Percentiles rank a stretch among this genome's conserved stretches.
These are phyloP conservation scores for Dichotomopilus funicola DNA, from an alignment of 2,329 filamentous ascomycete genomes.

Conservation along the genomic window DNA sequence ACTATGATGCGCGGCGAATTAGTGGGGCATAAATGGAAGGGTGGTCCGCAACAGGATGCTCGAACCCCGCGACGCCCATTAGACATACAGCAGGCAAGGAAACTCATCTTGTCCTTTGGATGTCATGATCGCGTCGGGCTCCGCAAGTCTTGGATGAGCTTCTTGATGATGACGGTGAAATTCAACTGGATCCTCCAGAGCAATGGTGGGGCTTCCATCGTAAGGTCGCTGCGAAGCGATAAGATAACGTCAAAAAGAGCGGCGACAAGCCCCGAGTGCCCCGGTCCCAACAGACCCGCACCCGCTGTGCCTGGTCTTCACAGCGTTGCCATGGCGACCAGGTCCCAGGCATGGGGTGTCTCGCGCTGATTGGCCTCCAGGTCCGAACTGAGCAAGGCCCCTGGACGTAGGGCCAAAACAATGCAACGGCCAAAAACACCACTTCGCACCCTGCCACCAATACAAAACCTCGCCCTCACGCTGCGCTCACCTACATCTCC, in stretches of 20 bases:
- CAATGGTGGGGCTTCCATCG: slow-evolving; percentile 16
- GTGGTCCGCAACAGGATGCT: neutral
- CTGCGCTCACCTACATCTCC: slow-evolving; percentile 16
- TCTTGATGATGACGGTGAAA: no score
- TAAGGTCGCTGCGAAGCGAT: slow-evolving; percentile 1
- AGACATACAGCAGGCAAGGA: slow-evolving; percentile 56
- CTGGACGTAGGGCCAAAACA: slow-evolving; percentile 20
- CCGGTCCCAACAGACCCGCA: neutral
- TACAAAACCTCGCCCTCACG: slow-evolving; percentile 18
- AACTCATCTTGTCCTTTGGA: slow-evolving; percentile 40
- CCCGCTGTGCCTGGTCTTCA: neutral
- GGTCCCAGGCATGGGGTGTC: neutral
- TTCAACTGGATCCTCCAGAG: no score
- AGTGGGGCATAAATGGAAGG: slow-evolving; percentile 12
- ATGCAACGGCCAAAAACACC: slow-evolving; percentile 16
- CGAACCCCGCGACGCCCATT: neutral
- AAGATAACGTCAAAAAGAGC: slow-evolving; percentile 12
- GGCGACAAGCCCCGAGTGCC: neutral
- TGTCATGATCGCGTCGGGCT: slow-evolving; percentile 31
- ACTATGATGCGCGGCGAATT: slow-evolving; percentile 35
- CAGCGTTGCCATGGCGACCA: slow-evolving; percentile 19
- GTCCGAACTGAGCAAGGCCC: slow-evolving; percentile 1
- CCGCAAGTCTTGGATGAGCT: neutral
- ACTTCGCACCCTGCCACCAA: neutral
- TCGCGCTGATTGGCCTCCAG: slow-evolving; percentile 14